A percentile compares a stretch with the other conserved stretches of the same genome.
Evolutionary conservation across 345 rosid genomes (phyloP).

Genomic region (Reutealis trisperma): DNA sequence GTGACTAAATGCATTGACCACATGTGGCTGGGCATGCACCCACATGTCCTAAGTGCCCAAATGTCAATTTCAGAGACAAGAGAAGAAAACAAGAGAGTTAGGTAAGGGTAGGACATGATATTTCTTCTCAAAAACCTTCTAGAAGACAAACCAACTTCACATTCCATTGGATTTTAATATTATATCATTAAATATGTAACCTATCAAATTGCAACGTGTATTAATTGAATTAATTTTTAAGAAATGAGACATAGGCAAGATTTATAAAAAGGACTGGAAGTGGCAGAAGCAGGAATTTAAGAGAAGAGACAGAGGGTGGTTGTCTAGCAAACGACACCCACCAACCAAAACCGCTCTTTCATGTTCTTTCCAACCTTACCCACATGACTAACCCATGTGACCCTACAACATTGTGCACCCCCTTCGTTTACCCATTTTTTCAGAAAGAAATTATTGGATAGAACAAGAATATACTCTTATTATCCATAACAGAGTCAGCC

Average conservation of each 20-base stretch:
- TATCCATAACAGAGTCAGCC: too few relatives aligned
- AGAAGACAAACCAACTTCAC: not conserved
- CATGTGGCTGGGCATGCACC: not conserved
- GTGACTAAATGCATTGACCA: not conserved
- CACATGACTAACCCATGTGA: not conserved
- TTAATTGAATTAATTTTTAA: not conserved
- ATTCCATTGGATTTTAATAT: not conserved
- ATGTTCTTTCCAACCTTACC: not conserved
- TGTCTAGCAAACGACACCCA: slow-evolving; percentile 8
- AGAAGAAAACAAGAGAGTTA: slow-evolving; percentile 14
- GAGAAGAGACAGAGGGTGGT: slow-evolving; percentile 18
- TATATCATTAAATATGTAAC: not conserved
- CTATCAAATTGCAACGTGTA: not conserved
- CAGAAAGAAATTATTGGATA: too few relatives aligned
- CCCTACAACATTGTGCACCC: not conserved
- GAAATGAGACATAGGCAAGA: not conserved
- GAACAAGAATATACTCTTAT: too few relatives aligned
- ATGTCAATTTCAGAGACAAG: not conserved
- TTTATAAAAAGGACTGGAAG: not conserved
- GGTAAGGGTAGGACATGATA: slow-evolving; percentile 1
- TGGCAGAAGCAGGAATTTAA: slow-evolving; percentile 2
- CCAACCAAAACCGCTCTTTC: slow-evolving; percentile 18
- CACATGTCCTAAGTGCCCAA: not conserved
- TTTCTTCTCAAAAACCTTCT: slow-evolving; percentile 16
- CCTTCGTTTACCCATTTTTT: too few relatives aligned